Evolutionary conservation across 768 basidiomycete species (phyloP), one percentile per base, ranked within the genome.

Genomic region (Mrakia frigida): DNA sequence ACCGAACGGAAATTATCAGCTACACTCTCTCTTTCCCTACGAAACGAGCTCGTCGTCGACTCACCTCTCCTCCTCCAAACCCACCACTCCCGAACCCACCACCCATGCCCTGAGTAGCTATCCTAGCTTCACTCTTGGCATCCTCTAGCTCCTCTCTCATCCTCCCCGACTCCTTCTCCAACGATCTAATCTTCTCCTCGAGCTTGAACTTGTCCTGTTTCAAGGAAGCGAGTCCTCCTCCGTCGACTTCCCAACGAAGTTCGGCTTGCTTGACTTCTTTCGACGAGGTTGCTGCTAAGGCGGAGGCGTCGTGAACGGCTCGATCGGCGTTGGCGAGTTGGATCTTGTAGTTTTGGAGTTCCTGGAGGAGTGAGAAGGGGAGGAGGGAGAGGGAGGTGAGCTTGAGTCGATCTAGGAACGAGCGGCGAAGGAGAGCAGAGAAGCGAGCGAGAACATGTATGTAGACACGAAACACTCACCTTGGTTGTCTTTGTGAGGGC

Each of bases 261-360:
- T 68, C 53, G 31, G 67, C 74, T 21, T 60, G 74, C 53, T 60
- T 68, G 53, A 33, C 28, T 35, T 52, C 67, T 16, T 59, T 53
- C 23, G 67, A 68, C 16, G 35, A 25, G 21, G 53, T 31, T 7
- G 67, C 43, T 10, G 63, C 53, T 1, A 33, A 21, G 5, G 59
- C 35, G 21, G 53, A 35, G 2, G 81, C 78, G 16, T 75, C 72
- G 7, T 73, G 59, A 33, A 82, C 50, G 21, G 80, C 80, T 0
- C 81, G 78, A 69, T 84, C 82, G 16, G 81, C 79, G 70, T 83
- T 84, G 9, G 80, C 77, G n/a, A 81, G 70, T 50, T 80, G 79
- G 53, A 83, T 75, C 14, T 79, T 71, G 28, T 81, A 60, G 21
- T 79, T 77, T 16, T 75, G 67, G 5, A 84, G 78, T 68, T 84